Percentiles rank a stretch among this genome's conserved stretches.
Evolutionary conservation across 805 yeast species (phyloP).

Genomic region (Saturnispora ahearnii): DNA sequence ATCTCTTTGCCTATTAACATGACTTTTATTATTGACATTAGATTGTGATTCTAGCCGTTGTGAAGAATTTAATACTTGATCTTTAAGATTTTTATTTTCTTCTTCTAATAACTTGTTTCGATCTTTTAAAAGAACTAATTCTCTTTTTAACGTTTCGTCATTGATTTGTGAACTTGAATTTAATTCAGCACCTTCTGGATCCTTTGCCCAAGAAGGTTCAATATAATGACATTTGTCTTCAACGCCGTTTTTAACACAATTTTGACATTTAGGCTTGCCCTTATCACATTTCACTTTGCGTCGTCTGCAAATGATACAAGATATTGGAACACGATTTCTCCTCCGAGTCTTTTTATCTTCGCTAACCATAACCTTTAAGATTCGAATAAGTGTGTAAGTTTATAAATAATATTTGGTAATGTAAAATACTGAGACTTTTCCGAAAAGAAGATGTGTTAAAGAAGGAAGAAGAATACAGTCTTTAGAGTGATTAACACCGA

Average conservation of each 20-base stretch:
- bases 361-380: not conserved
- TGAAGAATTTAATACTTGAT: not conserved
- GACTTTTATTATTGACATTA: not conserved
- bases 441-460: not conserved
- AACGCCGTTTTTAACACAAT: constrained; percentile 49
- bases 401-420: not conserved
- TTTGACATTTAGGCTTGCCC: constrained; percentile 47
- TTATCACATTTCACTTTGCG: constrained; percentile 34
- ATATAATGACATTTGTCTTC: constrained; percentile 48
- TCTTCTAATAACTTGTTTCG: constrained; percentile 19
- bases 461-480: too few relatives aligned
- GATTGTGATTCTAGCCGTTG: not conserved
- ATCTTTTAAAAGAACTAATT: constrained; percentile 1
- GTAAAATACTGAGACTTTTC: not conserved
- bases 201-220: constrained; percentile 54
- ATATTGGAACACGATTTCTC: constrained; percentile 32
- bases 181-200: constrained; percentile 27
- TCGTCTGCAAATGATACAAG: constrained; percentile 32
- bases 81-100: constrained; percentile 24
- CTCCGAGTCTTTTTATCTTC: constrained; percentile 23
- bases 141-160: constrained; percentile 2
- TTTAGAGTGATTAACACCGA: too few relatives aligned
- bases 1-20: constrained; percentile 14
- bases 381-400: too few relatives aligned
- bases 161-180: constrained; percentile 16